Conservation (phyloP, 495 filamentous ascomycete species). For the Acidomyces sp. region DNA sequence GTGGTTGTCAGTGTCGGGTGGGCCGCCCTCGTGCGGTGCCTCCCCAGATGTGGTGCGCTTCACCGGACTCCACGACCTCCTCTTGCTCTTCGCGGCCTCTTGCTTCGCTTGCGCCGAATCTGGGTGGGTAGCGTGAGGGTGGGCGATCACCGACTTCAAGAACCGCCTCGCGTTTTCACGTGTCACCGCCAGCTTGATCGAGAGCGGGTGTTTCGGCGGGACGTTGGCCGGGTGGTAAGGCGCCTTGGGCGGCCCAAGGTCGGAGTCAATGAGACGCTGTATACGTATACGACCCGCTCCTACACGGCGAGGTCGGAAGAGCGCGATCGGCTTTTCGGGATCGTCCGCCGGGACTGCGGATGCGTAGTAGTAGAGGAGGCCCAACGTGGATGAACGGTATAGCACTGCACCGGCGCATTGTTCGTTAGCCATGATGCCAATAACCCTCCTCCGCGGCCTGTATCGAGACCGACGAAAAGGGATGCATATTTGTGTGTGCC, state of each 20-base stretch:
- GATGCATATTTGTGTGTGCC: background rate
- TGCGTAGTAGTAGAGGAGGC: conserved; percentile 10
- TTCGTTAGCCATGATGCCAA: conserved; percentile 4
- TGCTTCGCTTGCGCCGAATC: conserved; percentile 7
- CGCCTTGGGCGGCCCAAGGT: background rate
- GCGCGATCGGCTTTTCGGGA: conserved; percentile 1
- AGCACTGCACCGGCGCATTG: conserved; percentile 4
- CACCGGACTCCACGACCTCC: conserved; percentile 16
- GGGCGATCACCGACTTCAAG: conserved; percentile 29
- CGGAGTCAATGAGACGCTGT: background rate
- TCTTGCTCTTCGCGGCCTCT: conserved; percentile 11
- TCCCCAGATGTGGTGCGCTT: conserved; percentile 6
- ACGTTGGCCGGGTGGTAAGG: background rate
- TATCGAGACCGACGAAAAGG: background rate
- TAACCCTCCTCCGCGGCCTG: background rate
- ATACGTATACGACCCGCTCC: conserved; percentile 10
- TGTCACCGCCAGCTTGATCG: conserved; percentile 31
- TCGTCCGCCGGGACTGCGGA: background rate
- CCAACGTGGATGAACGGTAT: conserved; percentile 5
- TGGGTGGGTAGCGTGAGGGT: conserved; percentile 6
- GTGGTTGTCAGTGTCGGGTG: conserved; percentile 6
- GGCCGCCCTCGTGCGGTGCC: background rate
- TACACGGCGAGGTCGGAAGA: conserved; percentile 14
- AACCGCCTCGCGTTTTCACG: conserved; percentile 34
- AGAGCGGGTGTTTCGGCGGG: conserved; percentile 8